Percentiles rank a stretch among this genome's conserved stretches.
These are phyloP conservation scores for Dalbergia oliveri DNA, from an alignment of 306 rosid genomes.

Conservation along the genomic window DNA sequence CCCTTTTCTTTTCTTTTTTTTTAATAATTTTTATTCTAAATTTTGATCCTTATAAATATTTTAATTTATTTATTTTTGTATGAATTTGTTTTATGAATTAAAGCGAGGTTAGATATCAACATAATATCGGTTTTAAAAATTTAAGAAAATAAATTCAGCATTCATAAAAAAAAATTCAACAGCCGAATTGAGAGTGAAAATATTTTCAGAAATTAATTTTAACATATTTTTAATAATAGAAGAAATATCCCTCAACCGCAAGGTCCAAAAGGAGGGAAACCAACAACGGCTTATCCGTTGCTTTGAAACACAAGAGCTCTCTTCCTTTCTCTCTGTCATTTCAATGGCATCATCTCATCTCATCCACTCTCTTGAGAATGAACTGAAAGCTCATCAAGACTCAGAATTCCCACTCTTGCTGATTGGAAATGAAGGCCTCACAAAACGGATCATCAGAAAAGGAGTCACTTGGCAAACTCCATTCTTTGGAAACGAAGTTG, in stretches of 20 bases:
- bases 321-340: constrained; percentile 18
- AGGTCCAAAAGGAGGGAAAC: constrained; percentile 64
- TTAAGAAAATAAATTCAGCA: too few relatives aligned
- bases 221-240: not conserved
- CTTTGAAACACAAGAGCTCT: constrained; percentile 27
- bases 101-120: too few relatives aligned
- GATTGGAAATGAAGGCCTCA: constrained; percentile 71
- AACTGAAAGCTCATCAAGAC: constrained; percentile 33
- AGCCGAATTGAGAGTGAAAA: too few relatives aligned
- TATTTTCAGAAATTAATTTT: too few relatives aligned
- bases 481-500: constrained; percentile 65
- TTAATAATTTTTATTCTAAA: too few relatives aligned
- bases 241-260: constrained; percentile 49
- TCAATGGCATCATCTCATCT: constrained; percentile 54
- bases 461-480: constrained; percentile 78
- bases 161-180: too few relatives aligned
- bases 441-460: constrained; percentile 56
- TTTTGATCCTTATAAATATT: too few relatives aligned
- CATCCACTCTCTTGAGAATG: constrained; percentile 36
- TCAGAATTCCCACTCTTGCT: constrained; percentile 23
- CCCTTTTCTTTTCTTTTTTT: too few relatives aligned
- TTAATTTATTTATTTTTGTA: too few relatives aligned
- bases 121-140: too few relatives aligned
- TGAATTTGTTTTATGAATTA: too few relatives aligned
- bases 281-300: constrained; percentile 70